These are phyloP conservation scores for Isatis lusitanica DNA, from an alignment of 441 rosid genomes.

Conservation along the genomic window DNA sequence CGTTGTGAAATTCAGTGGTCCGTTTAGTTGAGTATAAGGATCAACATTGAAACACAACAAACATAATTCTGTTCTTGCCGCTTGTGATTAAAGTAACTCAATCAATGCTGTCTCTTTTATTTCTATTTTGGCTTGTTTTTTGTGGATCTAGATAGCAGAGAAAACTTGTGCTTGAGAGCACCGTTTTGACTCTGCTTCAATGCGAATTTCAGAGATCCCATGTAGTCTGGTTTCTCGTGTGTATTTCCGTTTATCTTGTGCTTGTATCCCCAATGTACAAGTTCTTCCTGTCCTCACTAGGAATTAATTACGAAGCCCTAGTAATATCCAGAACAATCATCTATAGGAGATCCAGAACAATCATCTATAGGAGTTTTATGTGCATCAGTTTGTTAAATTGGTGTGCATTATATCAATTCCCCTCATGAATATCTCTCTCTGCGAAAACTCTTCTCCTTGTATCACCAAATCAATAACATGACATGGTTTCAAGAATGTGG, in stretches of 20 bases:
- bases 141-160: background rate
- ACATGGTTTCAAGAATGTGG: constrained; percentile 6
- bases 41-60: background rate
- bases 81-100: background rate
- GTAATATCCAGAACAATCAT: constrained; percentile 8
- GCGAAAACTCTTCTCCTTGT: background rate
- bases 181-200: background rate
- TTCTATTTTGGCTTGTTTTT: background rate
- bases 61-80: background rate
- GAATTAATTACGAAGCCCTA: background rate
- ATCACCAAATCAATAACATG: background rate
- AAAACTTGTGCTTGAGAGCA: background rate
- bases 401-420: background rate
- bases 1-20: background rate
- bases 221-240: background rate
- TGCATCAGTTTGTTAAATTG: background rate
- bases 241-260: background rate
- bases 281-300: background rate
- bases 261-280: background rate
- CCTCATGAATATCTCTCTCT: background rate
- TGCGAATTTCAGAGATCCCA: background rate
- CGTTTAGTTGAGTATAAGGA: background rate
- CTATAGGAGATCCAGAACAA: constrained; percentile 8
- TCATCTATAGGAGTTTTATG: background rate
- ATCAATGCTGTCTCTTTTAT: background rate